phyloP scores from a whole-genome alignment of 163 green algal genomes.

The Coccomyxa subellipsoidea region DNA sequence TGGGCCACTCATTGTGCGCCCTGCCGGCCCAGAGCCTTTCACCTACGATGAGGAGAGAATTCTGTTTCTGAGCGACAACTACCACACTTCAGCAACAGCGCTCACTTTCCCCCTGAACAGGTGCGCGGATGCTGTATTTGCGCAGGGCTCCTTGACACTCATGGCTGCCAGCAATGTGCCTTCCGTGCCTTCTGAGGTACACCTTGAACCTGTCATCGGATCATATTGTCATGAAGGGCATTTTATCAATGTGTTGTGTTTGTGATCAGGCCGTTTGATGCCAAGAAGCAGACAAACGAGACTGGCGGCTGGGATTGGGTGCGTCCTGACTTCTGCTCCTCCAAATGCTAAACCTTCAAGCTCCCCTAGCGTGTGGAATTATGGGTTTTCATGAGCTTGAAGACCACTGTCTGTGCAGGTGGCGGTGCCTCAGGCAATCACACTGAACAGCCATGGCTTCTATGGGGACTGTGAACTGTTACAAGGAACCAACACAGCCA shows the following conservation, averaged over 20 bases:
- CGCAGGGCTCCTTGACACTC: too few relatives aligned
- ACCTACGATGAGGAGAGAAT: slow-evolving; percentile 29
- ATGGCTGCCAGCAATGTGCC: too few relatives aligned
- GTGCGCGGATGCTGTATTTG: slow-evolving; percentile 12
- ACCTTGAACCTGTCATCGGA: too few relatives aligned
- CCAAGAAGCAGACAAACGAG: slow-evolving; percentile 24
- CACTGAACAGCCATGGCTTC: slow-evolving; percentile 46
- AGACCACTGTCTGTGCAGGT: background rate
- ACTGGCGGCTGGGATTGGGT: slow-evolving; percentile 53
- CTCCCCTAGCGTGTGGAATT: background rate
- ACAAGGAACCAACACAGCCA: background rate
- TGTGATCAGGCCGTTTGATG: slow-evolving; percentile 44
- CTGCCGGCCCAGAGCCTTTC: background rate
- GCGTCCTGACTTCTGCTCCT: background rate
- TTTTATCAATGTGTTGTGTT: background rate
- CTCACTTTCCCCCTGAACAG: slow-evolving; percentile 47
- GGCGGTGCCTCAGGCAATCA: slow-evolving; percentile 32
- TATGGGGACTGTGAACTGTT: slow-evolving; percentile 23
- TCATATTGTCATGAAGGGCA: too few relatives aligned
- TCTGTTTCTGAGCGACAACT: slow-evolving; percentile 50
- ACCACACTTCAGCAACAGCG: slow-evolving; percentile 21
- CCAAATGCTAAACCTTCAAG: background rate
- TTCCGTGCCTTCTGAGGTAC: too few relatives aligned
- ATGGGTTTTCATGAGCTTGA: background rate
- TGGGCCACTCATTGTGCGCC: slow-evolving; percentile 44